Conservation (phyloP, 345 rosid genomes). For the Chamaenerion angustifolium region DNA sequence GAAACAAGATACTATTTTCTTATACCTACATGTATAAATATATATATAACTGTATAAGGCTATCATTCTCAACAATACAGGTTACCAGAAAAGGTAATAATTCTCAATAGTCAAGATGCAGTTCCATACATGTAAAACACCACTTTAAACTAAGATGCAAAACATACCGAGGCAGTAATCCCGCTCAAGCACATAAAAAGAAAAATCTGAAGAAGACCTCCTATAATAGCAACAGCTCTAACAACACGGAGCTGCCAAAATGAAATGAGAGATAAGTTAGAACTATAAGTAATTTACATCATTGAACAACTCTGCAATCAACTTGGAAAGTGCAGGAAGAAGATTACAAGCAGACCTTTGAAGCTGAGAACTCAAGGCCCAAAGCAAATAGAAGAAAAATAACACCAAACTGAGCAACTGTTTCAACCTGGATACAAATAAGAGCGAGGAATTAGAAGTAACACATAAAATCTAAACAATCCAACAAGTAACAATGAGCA, state of each 20-base stretch:
- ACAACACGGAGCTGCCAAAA: constrained; percentile 76
- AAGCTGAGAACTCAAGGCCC: constrained; percentile 76
- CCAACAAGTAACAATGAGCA: background rate
- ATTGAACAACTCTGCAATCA: constrained; percentile 1
- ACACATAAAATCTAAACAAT: background rate
- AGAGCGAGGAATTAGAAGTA: constrained; percentile 1
- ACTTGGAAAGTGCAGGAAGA: background rate
- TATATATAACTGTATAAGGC: background rate
- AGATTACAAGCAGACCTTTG: constrained; percentile 41
- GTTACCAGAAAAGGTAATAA: no score
- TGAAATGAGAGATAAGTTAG: background rate
- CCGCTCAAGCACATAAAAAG: constrained; percentile 91
- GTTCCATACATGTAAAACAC: no score
- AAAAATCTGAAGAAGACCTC: constrained; percentile 83
- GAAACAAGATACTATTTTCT: background rate
- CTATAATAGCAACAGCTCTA: constrained; percentile 81
- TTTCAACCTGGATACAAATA: constrained; percentile 57
- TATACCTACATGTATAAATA: background rate
- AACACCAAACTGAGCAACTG: constrained; percentile 98
- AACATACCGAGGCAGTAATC: constrained; percentile 62
- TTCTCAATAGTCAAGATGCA: no score
- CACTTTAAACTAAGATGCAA: background rate
- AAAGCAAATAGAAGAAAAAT: constrained; percentile 90
- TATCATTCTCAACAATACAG: background rate
- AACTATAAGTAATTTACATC: background rate